A percentile compares a stretch with the other conserved stretches of the same genome.
These are phyloP conservation scores for Rosellinia necatrix DNA, from an alignment of 2,329 filamentous ascomycete genomes.

Conservation along the genomic window DNA sequence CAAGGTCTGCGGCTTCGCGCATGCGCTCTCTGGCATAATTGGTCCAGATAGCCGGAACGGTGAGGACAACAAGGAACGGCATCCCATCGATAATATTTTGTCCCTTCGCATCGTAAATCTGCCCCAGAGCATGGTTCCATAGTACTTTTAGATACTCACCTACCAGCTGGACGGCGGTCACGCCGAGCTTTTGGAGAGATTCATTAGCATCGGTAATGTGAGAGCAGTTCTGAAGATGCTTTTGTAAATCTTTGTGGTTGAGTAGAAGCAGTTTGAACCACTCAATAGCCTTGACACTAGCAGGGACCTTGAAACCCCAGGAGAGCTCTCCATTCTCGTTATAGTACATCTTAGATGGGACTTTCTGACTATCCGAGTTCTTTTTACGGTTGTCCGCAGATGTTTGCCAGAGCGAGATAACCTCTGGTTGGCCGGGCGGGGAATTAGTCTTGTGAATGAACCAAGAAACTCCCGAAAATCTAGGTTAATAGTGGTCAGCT, in stretches of 20 bases:
- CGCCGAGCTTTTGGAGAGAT: conserved; percentile 13
- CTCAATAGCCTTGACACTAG: conserved; percentile 30
- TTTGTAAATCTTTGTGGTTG: conserved; percentile 37
- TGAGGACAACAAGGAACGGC: conserved; percentile 24
- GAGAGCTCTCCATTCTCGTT: not conserved
- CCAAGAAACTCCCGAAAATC: conserved; percentile 24
- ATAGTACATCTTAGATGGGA: conserved; percentile 15
- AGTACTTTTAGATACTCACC: conserved; percentile 23
- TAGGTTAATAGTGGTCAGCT: not conserved
- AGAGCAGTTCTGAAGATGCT: conserved; percentile 21
- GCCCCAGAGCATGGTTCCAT: conserved; percentile 21
- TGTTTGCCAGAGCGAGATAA: conserved; percentile 10
- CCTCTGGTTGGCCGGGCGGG: not conserved
- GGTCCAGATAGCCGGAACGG: conserved; percentile 28
- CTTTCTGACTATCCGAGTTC: conserved; percentile 14
- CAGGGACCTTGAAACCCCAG: conserved; percentile 44
- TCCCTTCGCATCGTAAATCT: conserved; percentile 12
- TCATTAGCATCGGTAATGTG: conserved; percentile 28
- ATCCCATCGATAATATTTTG: conserved; percentile 4
- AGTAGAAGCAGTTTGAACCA: conserved; percentile 52
- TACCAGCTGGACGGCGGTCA: conserved; percentile 21
- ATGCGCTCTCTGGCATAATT: conserved; percentile 40
- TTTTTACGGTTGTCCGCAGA: not conserved
- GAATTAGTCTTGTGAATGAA: not conserved
- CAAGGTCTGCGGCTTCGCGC: conserved; percentile 40